Base-by-base conservation (phyloP, 345 rosid species). In the Sonneratia alba region DNA sequence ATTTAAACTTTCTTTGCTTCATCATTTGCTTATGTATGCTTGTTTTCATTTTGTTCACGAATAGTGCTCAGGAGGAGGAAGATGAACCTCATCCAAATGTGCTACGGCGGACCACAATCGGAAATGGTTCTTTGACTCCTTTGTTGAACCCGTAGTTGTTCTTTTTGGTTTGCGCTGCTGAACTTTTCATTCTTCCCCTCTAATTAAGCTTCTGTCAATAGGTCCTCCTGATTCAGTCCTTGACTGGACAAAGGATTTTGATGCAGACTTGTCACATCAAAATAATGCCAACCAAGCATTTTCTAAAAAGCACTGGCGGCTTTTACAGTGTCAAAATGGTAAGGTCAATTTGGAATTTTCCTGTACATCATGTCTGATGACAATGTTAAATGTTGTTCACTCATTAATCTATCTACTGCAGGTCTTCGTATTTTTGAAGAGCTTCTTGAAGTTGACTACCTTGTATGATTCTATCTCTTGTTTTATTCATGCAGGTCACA, bases 371-470 rank as follows among this genome's bases (percentile, higher is more conserved):
- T 61, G 14, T 11, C 36, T 3, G 36, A 61, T 61, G 36, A 38
- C 69, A 13, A 21, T 43, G 36, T 38, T 18, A 38, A 55, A 24
- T 40, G 16, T 61, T 2, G 36, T 14, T 71, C 16, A 36, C 40
- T 65, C 27, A 37, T 47, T 67, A 56, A 19, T 74, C 38, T 72
- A 55, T 69, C 74, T 72, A 64, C 55, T 81, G 72, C 91, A 96
- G 99, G 99, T 70, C 97, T 96, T 45, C 96, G 99, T 78, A 92
- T 96, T 79, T 92, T 96, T 88, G 99, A 96, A 83, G 99, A 96
- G 88, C 95, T 88, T 77, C 88, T 96, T 81, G 98, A 92, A 85
- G 97, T 92, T 73, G 99, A 96, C 78, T 92, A 96, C 82, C 99
- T 92, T 79, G 99, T 96, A 88, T 61, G 91, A 71, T 68, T 47